Base-by-base conservation (phyloP, 306 rosid species). In the Acmispon strigosus region DNA sequence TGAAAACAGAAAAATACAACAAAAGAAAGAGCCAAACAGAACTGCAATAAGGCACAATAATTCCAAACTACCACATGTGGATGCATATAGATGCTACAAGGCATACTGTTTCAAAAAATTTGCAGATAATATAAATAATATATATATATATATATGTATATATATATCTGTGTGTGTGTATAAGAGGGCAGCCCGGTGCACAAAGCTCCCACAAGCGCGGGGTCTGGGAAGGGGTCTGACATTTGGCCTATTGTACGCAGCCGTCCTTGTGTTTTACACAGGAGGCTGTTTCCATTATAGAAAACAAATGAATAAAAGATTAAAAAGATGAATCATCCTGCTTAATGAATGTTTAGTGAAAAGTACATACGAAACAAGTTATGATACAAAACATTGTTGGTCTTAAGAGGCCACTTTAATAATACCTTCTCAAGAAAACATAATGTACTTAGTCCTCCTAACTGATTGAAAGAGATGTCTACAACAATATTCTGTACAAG, bases 391-490 rank as follows among this genome's bases (percentile, higher is more conserved):
- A 37, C 19, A 60, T 57, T 50, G 22, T 19, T 8, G 17, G 50
- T 73, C 77, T 36, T 64, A 48, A 49, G 66, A 32, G 27, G 78
- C 10, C 62, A 43, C 43, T 24, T 52, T 41, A 44, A 37, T 20
- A 77, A 68, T 86, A 92, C 98, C 96, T 86, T 87, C 78, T 89
- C 98, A 84, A 92, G 95, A 83, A 92, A 92, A 74, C 92, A 87
- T 47, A 89, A 83, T 5, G 95, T 92, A 82, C 86, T 81, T 71
- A 92, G 94, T 73, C 96, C 98, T 74, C 98, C 98, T 75, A 92
- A 75, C 80, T 92, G 98, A 83, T 92, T 89, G 92, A 87, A 92
- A 67, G 98, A 92, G 56, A 92, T 87, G 80, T 92, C 98, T 59
- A 92, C 96, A 17, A 89, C 85, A 41, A 87, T 84, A 83, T 89